phyloP scores from a whole-genome alignment of 1,284 basidiomycete species.

The Cryptococcus sp. region DNA sequence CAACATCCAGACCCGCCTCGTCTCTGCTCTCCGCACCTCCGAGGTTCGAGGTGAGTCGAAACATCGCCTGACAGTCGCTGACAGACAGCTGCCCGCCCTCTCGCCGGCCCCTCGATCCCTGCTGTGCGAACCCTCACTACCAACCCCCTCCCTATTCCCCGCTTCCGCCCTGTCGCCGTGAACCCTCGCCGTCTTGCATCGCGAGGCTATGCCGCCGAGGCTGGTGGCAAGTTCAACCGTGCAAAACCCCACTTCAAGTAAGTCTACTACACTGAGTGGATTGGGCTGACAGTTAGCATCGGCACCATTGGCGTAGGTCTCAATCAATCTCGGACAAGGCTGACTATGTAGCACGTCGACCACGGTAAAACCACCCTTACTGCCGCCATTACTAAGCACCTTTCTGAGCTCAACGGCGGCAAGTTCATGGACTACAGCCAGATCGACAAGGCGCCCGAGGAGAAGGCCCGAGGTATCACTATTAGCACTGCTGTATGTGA shows the following conservation, averaged over 20 bases:
- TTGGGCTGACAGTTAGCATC: conserved; percentile 55
- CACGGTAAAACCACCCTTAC: conserved; percentile 96
- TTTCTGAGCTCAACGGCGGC: conserved; percentile 75
- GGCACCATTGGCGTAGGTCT: conserved; percentile 71
- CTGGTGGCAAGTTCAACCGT: conserved; percentile 68
- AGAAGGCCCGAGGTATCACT: conserved; percentile 99
- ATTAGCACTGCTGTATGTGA: conserved; percentile 60
- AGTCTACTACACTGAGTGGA: conserved; percentile 10
- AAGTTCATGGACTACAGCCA: conserved; percentile 96
- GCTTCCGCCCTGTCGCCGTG: conserved; percentile 21
- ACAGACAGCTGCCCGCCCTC: conserved; percentile 17
- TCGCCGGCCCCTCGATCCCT: conserved; percentile 35
- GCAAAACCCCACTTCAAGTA: conserved; percentile 89
- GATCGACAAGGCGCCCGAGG: conserved; percentile 99
- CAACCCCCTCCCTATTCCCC: conserved; percentile 17
- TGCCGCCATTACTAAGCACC: conserved; percentile 96
- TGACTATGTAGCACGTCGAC: conserved; percentile 66
- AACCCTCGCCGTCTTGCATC: conserved; percentile 14
- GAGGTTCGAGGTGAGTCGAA: conserved; percentile 18
- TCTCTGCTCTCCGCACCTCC: conserved; percentile 14
- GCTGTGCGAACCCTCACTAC: conserved; percentile 23
- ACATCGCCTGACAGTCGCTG: background rate
- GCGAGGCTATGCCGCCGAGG: conserved; percentile 58
- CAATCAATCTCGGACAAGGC: background rate
- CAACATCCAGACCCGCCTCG: conserved; percentile 12